Percentiles rank a stretch among this genome's conserved stretches.
Conservation (phyloP, 2,329 filamentous ascomycete species). For the Daldinia eschscholtzii region DNA sequence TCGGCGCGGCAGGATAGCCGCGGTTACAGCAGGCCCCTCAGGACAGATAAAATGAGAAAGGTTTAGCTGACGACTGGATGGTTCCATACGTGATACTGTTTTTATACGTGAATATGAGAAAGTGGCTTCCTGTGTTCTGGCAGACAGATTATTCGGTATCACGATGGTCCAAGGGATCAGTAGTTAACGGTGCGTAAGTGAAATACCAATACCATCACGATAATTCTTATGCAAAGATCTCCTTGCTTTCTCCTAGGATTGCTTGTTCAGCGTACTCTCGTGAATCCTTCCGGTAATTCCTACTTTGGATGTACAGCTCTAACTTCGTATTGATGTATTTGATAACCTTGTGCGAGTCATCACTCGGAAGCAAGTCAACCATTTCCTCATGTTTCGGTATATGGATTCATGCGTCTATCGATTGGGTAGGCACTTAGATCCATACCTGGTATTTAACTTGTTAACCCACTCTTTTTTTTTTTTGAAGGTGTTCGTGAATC, state of each 20-base stretch:
- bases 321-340: neutral
- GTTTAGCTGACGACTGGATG: slow-evolving; percentile 54
- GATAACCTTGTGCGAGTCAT: no score
- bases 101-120: slow-evolving; percentile 13
- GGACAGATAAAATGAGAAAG: slow-evolving; percentile 54
- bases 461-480: no score
- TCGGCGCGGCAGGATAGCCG: slow-evolving; percentile 61
- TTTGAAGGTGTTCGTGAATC: no score
- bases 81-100: slow-evolving; percentile 28
- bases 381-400: no score
- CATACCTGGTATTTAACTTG: no score
- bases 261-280: neutral
- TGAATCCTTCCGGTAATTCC: neutral
- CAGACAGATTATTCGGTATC: neutral
- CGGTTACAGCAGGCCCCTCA: slow-evolving; percentile 53
- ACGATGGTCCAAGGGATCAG: neutral
- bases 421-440: no score
- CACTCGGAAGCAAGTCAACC: no score
- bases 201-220: slow-evolving; percentile 2
- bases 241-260: neutral
- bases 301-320: neutral
- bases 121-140: slow-evolving; percentile 1
- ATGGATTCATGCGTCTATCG: no score
- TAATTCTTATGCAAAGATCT: neutral
- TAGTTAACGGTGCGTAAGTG: slow-evolving; percentile 7